These are phyloP conservation scores for Nitzschia inconspicua DNA, from an alignment of 108 stramenopile genomes.

Conservation along the genomic window DNA sequence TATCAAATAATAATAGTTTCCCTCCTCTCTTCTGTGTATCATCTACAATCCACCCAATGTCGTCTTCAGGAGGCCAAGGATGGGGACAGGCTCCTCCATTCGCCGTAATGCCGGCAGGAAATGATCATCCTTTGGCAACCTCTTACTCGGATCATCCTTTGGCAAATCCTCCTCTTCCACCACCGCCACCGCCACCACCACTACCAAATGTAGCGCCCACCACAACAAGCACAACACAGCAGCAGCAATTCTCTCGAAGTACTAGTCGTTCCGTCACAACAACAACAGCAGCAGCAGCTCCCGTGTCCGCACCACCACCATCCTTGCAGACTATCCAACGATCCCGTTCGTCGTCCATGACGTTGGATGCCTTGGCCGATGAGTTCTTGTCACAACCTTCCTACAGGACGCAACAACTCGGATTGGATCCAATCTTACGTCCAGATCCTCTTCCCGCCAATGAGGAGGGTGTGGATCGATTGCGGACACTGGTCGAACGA, in stretches of 20 bases:
- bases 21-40: too few relatives aligned
- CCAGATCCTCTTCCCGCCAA: constrained; percentile 35
- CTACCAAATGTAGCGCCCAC: background rate
- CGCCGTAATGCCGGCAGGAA: constrained; percentile 16
- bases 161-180: background rate
- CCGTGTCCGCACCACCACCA: background rate
- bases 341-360: constrained; percentile 5
- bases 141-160: too few relatives aligned
- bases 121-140: constrained; percentile 27
- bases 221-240: too few relatives aligned
- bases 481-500: constrained; percentile 46
- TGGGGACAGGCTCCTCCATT: too few relatives aligned
- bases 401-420: constrained; percentile 13
- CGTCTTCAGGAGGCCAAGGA: too few relatives aligned
- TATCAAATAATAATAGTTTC: too few relatives aligned
- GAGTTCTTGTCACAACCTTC: constrained; percentile 36
- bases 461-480: constrained; percentile 19
- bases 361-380: constrained; percentile 39
- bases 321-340: background rate
- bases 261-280: background rate
- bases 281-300: background rate
- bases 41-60: too few relatives aligned
- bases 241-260: too few relatives aligned
- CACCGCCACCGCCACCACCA: too few relatives aligned
- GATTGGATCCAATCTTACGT: constrained; percentile 15